phyloP scores from a whole-genome alignment of 345 rosid genomes.

The Mercurialis annua region DNA sequence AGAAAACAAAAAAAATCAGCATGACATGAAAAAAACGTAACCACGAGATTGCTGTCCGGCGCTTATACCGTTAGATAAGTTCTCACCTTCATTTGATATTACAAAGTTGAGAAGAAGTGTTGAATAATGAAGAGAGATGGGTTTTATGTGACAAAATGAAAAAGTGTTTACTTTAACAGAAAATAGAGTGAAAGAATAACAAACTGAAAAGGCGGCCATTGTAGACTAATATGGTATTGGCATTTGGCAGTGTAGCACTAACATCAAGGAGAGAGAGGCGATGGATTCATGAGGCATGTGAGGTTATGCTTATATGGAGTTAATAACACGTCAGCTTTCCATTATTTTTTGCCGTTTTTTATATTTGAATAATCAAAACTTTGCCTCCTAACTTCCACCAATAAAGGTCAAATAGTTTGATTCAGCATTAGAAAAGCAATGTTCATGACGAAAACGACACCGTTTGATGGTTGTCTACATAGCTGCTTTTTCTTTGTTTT shows the following conservation, averaged over 20 bases:
- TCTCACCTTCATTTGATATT: conserved; percentile 22
- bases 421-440: no score
- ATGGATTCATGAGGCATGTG: conserved; percentile 19
- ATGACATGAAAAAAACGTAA: neutral
- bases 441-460: neutral
- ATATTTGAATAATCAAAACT: neutral
- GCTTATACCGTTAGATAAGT: no score
- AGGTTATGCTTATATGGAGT: conserved; percentile 5
- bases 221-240: no score
- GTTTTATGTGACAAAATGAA: neutral
- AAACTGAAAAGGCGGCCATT: conserved; percentile 9
- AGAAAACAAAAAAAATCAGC: conserved; percentile 15
- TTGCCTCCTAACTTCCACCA: neutral
- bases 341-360: neutral
- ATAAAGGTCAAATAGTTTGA: neutral
- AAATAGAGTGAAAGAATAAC: conserved; percentile 32
- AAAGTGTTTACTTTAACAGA: conserved; percentile 47
- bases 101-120: conserved; percentile 9
- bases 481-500: no score
- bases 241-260: neutral
- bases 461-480: neutral
- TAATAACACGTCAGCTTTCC: conserved; percentile 18
- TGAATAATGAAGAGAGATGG: neutral
- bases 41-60: neutral
- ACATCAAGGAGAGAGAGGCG: conserved; percentile 14